These are phyloP conservation scores for Wickerhamomyces xylosicus DNA, from an alignment of 805 yeast species.

Conservation along the genomic window DNA sequence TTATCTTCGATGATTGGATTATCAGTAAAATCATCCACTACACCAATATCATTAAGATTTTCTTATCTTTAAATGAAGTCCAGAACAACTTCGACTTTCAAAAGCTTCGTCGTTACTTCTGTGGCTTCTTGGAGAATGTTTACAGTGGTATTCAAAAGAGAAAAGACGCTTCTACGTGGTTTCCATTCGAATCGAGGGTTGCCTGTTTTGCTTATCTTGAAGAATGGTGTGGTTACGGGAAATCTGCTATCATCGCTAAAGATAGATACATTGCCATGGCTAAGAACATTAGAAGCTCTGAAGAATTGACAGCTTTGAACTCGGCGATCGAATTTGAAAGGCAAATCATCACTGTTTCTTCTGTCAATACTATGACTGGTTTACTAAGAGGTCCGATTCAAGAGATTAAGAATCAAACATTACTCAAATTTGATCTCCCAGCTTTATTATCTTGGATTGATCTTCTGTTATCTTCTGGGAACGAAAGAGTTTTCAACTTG, in stretches of 20 bases:
- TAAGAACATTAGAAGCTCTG: constrained; percentile 25
- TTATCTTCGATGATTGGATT: constrained; percentile 60
- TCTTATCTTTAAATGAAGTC: constrained; percentile 43
- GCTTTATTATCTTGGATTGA: constrained; percentile 76
- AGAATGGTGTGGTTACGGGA: constrained; percentile 94
- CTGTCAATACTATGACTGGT: constrained; percentile 77
- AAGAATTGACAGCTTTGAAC: constrained; percentile 37
- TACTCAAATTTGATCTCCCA: constrained; percentile 60
- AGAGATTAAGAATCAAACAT: constrained; percentile 34
- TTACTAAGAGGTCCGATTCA: constrained; percentile 68
- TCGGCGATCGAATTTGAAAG: constrained; percentile 78
- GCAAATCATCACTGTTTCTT: constrained; percentile 55
- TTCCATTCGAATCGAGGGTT: constrained; percentile 81
- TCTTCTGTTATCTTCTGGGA: constrained; percentile 49
- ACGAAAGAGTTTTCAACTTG: constrained; percentile 43
- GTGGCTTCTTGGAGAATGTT: constrained; percentile 72
- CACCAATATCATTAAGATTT: constrained; percentile 49
- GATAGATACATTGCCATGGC: constrained; percentile 57
- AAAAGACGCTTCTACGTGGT: constrained; percentile 37
- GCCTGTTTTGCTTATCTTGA: constrained; percentile 74
- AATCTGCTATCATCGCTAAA: constrained; percentile 43
- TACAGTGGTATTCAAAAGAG: constrained; percentile 42
- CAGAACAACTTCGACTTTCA: constrained; percentile 68
- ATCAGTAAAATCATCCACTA: constrained; percentile 51
- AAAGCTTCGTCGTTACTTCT: constrained; percentile 69